Conservation (phyloP, 1,284 basidiomycete species). For the Pseudozyma hubeiensis region DNA sequence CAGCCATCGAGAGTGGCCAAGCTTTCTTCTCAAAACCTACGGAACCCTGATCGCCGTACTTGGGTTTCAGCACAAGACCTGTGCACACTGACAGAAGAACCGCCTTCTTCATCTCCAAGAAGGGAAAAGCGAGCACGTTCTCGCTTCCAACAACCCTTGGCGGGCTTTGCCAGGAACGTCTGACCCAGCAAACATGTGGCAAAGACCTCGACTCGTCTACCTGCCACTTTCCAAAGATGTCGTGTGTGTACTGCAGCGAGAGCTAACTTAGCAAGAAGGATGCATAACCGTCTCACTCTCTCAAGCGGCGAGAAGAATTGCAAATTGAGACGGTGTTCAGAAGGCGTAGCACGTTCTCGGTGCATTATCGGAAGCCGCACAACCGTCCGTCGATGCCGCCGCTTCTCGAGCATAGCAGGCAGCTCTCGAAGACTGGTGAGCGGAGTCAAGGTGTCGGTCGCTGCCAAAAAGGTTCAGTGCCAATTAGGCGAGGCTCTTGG, state of each 20-base stretch:
- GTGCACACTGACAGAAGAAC: too few species aligned
- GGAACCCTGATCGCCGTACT: too few species aligned
- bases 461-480: too few species aligned
- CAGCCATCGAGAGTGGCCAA: too few species aligned
- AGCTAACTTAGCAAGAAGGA: too few species aligned
- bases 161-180: conserved; percentile 6
- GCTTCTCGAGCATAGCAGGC: conserved; percentile 2
- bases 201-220: neutral
- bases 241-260: conserved; percentile 2
- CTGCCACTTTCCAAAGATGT: neutral
- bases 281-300: neutral
- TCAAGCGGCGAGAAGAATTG: conserved; percentile 2
- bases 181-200: neutral
- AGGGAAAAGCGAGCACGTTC: conserved; percentile 7
- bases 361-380: conserved; percentile 22
- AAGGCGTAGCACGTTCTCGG: conserved; percentile 19
- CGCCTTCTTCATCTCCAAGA: too few species aligned
- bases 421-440: too few species aligned
- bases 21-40: too few species aligned
- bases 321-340: conserved; percentile 10
- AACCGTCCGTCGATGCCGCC: conserved; percentile 31
- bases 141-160: conserved; percentile 5
- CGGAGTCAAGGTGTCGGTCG: too few species aligned
- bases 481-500: too few species aligned
- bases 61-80: too few species aligned